These are phyloP conservation scores for bread wheat (Triticum aestivum) DNA, from an alignment of 176 grass and related monocot species.

Conservation along the genomic window DNA sequence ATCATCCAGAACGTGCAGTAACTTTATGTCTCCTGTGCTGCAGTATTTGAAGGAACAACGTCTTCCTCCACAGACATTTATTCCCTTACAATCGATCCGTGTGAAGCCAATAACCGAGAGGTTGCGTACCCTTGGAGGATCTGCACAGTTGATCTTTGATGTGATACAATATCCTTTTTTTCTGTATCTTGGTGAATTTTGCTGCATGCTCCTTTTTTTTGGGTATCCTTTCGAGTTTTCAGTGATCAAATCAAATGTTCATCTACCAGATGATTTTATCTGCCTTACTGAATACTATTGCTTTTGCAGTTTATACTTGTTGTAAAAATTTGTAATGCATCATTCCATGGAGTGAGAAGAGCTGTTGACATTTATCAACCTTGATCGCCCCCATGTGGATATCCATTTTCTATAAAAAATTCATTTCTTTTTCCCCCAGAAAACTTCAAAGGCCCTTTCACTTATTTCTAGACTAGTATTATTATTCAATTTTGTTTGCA, in stretches of 20 bases:
- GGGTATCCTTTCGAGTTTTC: constrained; percentile 13
- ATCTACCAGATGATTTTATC: constrained; percentile 2
- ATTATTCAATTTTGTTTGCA: constrained; percentile 11
- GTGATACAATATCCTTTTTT: constrained; percentile 98
- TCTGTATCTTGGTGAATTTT: constrained; percentile 8
- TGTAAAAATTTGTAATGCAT: neutral
- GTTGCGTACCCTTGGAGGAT: constrained; percentile 82
- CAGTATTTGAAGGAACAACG: constrained; percentile 99
- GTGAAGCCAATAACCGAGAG: constrained; percentile 91
- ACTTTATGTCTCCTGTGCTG: constrained; percentile 37
- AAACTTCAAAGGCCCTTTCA: neutral
- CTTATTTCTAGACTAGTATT: neutral
- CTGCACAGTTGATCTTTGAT: constrained; percentile 92
- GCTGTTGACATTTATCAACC: neutral
- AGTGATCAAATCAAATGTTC: neutral
- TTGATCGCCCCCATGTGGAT: neutral
- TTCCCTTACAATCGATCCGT: constrained; percentile 88
- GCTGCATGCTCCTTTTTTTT: neutral
- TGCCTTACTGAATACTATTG: neutral
- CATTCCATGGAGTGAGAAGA: neutral
- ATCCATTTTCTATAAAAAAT: constrained; percentile 1
- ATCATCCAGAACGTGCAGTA: neutral
- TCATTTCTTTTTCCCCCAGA: neutral
- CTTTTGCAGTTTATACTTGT: neutral
- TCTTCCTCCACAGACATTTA: constrained; percentile 96